A percentile compares a stretch with the other conserved stretches of the same genome.
These are phyloP conservation scores for Calendula officinalis DNA, from an alignment of 129 eudicot species.

Conservation along the genomic window DNA sequence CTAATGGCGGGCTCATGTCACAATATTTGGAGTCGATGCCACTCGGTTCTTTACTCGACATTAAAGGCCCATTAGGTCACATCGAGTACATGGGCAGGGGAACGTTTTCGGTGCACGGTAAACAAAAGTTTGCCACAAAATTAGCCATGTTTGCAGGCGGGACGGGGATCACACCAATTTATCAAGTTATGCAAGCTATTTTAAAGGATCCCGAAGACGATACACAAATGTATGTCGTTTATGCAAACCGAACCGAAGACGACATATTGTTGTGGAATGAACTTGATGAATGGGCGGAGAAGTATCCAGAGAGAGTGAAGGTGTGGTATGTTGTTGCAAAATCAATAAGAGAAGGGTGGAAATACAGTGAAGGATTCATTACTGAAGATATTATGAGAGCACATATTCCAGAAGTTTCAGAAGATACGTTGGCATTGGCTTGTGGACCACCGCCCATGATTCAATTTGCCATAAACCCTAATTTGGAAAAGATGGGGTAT, in stretches of 20 bases:
- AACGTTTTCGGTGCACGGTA: conserved; percentile 60
- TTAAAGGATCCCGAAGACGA: conserved; percentile 80
- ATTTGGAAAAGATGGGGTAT: conserved; percentile 89
- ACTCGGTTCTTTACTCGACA: conserved; percentile 52
- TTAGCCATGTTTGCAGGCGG: conserved; percentile 95
- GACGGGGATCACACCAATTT: conserved; percentile 86
- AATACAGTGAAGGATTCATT: conserved; percentile 62
- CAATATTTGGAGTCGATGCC: conserved; percentile 63
- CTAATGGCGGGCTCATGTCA: conserved; percentile 85
- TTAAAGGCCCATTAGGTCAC: conserved; percentile 95
- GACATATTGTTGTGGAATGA: conserved; percentile 77
- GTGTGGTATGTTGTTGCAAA: conserved; percentile 89
- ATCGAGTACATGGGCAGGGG: conserved; percentile 84
- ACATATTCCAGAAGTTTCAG: conserved; percentile 61
- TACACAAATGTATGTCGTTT: conserved; percentile 82
- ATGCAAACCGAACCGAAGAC: conserved; percentile 95
- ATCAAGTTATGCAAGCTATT: conserved; percentile 92
- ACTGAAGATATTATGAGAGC: conserved; percentile 58
- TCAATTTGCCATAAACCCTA: conserved; percentile 84
- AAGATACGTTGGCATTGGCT: conserved; percentile 60
- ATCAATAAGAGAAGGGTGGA: conserved; percentile 57
- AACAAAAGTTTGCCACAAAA: conserved; percentile 66
- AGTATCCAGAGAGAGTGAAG: conserved; percentile 55
- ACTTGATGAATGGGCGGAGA: conserved; percentile 70
- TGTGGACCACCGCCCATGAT: conserved; percentile 98